Conservation (phyloP, 441 rosid species). For the Breynia disticha region DNA sequence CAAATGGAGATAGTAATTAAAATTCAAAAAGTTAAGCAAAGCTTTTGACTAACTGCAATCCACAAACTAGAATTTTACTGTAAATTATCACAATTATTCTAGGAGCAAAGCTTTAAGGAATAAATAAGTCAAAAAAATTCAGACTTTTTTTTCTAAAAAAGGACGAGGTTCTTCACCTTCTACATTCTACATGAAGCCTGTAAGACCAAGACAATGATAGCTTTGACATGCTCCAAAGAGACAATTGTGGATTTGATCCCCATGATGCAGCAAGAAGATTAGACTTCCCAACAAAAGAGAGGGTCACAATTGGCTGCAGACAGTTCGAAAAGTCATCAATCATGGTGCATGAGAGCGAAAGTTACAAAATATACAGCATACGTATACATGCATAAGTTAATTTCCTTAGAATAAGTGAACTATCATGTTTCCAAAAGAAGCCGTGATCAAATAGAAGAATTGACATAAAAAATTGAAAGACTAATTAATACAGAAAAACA, state of each 20-base stretch:
- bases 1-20: no score
- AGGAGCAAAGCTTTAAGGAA: background rate
- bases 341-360: no score
- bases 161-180: slow-evolving; percentile 49
- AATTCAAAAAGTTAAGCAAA: no score
- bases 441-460: background rate
- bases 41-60: no score
- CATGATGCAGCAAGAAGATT: slow-evolving; percentile 73
- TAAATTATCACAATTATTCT: background rate
- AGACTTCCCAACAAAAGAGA: slow-evolving; percentile 67
- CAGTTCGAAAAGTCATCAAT: slow-evolving; percentile 8
- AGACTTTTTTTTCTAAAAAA: background rate
- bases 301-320: slow-evolving; percentile 62
- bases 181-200: slow-evolving; percentile 50
- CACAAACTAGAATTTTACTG: background rate
- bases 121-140: background rate
- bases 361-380: background rate
- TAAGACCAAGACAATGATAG: slow-evolving; percentile 72
- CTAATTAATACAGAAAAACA: background rate
- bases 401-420: background rate
- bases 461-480: background rate
- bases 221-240: slow-evolving; percentile 76
- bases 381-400: background rate
- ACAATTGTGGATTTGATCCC: slow-evolving; percentile 56
- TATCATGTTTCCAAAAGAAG: background rate